These are phyloP conservation scores for Aureobasidium musti DNA, from an alignment of 2,329 filamentous ascomycete species.

Conservation along the genomic window DNA sequence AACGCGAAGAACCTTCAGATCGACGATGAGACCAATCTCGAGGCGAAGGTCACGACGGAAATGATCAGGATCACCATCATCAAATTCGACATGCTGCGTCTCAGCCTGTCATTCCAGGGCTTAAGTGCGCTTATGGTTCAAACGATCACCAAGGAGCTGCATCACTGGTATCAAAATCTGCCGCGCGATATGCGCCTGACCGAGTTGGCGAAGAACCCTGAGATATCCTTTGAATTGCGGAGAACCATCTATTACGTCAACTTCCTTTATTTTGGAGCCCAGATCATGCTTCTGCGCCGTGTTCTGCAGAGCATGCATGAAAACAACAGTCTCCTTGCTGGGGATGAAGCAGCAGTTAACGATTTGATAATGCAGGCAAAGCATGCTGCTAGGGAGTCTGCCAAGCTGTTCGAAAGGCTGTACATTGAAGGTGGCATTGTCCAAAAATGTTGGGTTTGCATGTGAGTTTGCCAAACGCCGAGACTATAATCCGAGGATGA, in stretches of 20 bases:
- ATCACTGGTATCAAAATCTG: constrained; percentile 9
- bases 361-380: constrained; percentile 4
- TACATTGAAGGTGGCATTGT: constrained; percentile 8
- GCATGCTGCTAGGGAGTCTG: constrained; percentile 7
- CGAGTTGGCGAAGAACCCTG: neutral
- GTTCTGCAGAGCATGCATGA: constrained; percentile 19
- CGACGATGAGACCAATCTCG: neutral
- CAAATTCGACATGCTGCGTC: constrained; percentile 27
- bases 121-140: neutral
- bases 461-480: neutral
- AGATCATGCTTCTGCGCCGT: constrained; percentile 24
- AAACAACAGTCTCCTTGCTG: neutral
- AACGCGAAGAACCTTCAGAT: constrained; percentile 7
- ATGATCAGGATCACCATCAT: constrained; percentile 25
- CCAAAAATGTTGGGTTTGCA: constrained; percentile 28
- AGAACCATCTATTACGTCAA: constrained; percentile 27
- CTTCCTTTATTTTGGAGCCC: constrained; percentile 23
- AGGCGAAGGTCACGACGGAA: constrained; percentile 22
- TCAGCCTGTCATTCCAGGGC: constrained; percentile 17
- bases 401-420: constrained; percentile 10
- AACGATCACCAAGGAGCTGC: constrained; percentile 18
- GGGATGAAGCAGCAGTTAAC: neutral
- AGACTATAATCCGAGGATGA: neutral
- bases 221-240: constrained; percentile 9
- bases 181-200: constrained; percentile 7